Conservation (phyloP, 805 yeast genomes). For the Ascoidea tarda region DNA sequence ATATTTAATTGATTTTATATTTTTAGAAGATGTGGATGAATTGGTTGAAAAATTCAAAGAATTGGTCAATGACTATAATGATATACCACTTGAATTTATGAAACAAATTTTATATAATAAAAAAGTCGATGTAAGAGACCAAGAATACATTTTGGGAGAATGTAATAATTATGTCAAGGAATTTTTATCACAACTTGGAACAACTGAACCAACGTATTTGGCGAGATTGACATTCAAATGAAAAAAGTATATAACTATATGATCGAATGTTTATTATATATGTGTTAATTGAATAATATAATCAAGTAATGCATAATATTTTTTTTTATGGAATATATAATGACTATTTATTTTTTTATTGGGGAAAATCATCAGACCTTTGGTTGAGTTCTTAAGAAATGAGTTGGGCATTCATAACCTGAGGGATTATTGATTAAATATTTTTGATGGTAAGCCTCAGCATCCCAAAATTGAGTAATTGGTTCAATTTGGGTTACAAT, state of each 20-base stretch:
- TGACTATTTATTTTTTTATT: too few relatives aligned
- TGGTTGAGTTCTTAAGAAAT: constrained; percentile 41
- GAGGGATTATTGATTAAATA: constrained; percentile 69
- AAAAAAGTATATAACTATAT: too few relatives aligned
- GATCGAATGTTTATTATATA: too few relatives aligned
- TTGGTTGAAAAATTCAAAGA: constrained; percentile 44
- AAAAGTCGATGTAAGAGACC: constrained; percentile 7
- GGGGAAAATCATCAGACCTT: not conserved
- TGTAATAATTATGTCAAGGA: constrained; percentile 10
- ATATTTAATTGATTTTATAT: constrained; percentile 41
- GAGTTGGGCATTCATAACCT: constrained; percentile 89
- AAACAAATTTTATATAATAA: constrained; percentile 40
- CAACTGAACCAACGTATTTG: constrained; percentile 9
- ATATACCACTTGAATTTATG: constrained; percentile 61
- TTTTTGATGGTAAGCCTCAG: constrained; percentile 89
- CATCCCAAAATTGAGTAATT: constrained; percentile 65
- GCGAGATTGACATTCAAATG: constrained; percentile 4
- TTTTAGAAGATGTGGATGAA: constrained; percentile 28
- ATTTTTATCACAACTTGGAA: constrained; percentile 7
- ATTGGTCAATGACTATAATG: constrained; percentile 53
- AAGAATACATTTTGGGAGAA: constrained; percentile 7
- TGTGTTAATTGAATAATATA: too few relatives aligned
- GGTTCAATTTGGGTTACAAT: constrained; percentile 64
- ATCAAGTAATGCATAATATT: too few relatives aligned
- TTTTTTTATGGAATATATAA: too few relatives aligned